Conservation (phyloP, 2,329 filamentous ascomycete genomes). For the Fusarium sp. region DNA sequence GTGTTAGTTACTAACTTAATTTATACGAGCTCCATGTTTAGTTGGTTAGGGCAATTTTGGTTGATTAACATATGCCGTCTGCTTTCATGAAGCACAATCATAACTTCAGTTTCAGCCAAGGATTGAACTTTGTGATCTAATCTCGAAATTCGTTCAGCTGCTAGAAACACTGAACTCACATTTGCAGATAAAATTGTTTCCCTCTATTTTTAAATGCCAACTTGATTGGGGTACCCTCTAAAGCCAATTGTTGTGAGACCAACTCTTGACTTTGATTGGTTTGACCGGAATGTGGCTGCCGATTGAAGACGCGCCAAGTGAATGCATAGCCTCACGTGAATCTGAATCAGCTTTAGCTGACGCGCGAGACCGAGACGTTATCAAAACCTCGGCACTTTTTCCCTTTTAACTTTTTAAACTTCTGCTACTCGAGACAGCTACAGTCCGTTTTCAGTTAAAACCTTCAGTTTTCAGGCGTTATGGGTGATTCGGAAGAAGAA, state of each 20-base stretch:
- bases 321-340: slow-evolving; percentile 33
- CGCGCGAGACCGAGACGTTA: slow-evolving; percentile 14
- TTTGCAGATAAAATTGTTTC: too few relatives aligned
- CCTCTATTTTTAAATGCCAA: background rate
- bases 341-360: slow-evolving; percentile 24
- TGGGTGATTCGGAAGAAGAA: slow-evolving; percentile 30
- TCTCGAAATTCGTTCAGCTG: too few relatives aligned
- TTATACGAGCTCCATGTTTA: too few relatives aligned
- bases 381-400: background rate
- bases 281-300: slow-evolving; percentile 13
- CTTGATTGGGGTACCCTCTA: background rate
- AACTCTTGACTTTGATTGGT: slow-evolving; percentile 11
- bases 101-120: too few relatives aligned
- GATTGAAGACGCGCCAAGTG: slow-evolving; percentile 1
- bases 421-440: too few relatives aligned
- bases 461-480: background rate
- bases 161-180: too few relatives aligned
- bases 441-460: background rate
- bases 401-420: background rate
- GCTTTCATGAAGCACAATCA: too few relatives aligned
- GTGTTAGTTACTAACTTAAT: too few relatives aligned
- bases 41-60: too few relatives aligned
- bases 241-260: background rate
- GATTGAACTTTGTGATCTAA: too few relatives aligned
- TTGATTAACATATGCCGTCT: too few relatives aligned